A percentile compares a stretch with the other conserved stretches of the same genome.
Conservation (phyloP, 1,284 basidiomycete genomes). For the Malassezia japonica region DNA sequence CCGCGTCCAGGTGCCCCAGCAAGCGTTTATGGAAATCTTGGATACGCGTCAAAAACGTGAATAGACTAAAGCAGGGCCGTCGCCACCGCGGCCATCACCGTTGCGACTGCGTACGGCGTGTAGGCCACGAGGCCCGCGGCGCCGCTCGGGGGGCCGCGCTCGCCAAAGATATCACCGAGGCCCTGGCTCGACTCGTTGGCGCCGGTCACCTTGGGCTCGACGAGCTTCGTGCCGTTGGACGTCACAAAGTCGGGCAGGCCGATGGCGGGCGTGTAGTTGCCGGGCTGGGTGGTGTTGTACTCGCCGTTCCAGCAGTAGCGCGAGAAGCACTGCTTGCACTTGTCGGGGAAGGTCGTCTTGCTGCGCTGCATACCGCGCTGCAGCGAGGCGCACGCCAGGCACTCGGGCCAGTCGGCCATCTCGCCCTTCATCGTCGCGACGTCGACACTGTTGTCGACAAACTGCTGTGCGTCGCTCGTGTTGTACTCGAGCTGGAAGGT, state of each 20-base stretch:
- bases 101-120: neutral
- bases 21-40: conserved; percentile 23
- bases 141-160: neutral
- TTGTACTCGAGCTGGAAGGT: conserved; percentile 49
- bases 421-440: conserved; percentile 36
- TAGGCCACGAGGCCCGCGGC: neutral
- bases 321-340: conserved; percentile 29
- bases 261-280: conserved; percentile 30
- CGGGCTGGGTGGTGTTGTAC: conserved; percentile 25
- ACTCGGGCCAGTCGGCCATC: conserved; percentile 29
- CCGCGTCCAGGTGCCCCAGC: conserved; percentile 35
- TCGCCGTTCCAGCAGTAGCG: conserved; percentile 46
- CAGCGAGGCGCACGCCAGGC: conserved; percentile 35
- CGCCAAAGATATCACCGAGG: conserved; percentile 1
- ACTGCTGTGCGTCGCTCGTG: conserved; percentile 20
- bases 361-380: conserved; percentile 36
- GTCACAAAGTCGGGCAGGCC: conserved; percentile 34
- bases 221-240: conserved; percentile 21
- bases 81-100: neutral
- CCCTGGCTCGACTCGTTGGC: conserved; percentile 18
- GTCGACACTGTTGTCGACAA: conserved; percentile 40
- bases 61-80: neutral
- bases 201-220: conserved; percentile 29
- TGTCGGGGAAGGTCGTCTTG: conserved; percentile 20
- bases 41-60: conserved; percentile 17